A percentile compares a stretch with the other conserved stretches of the same genome.
These are phyloP conservation scores for Amanita rimosa DNA, from an alignment of 768 basidiomycete species.

Conservation along the genomic window DNA sequence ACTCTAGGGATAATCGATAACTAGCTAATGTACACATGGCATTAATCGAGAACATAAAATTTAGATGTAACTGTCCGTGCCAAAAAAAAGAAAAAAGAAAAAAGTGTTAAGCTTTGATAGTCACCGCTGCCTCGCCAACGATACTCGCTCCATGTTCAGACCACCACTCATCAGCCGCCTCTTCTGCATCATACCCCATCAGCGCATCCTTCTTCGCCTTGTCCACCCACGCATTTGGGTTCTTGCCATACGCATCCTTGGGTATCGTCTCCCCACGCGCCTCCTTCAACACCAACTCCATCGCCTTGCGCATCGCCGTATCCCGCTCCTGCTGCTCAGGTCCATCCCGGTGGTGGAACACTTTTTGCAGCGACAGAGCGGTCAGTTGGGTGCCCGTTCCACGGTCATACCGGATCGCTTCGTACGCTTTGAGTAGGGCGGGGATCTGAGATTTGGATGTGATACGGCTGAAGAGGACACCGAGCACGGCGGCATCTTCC, in stretches of 20 bases:
- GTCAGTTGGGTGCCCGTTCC: conserved; percentile 36
- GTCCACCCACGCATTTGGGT: conserved; percentile 48
- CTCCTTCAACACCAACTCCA: conserved; percentile 26
- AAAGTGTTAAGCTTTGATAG: not conserved
- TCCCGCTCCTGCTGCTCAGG: conserved; percentile 44
- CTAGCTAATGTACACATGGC: no score
- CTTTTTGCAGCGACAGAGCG: conserved; percentile 37
- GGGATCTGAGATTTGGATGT: conserved; percentile 29
- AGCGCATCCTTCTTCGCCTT: conserved; percentile 29
- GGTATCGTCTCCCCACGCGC: conserved; percentile 11
- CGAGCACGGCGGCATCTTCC: conserved; percentile 40
- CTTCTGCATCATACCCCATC: conserved; percentile 48
- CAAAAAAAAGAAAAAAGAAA: no score
- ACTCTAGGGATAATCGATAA: no score
- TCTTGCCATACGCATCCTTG: conserved; percentile 14
- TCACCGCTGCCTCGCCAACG: not conserved
- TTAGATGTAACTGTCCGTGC: no score
- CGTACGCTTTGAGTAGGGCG: conserved; percentile 38
- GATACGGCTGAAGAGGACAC: conserved; percentile 39
- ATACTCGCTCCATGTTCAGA: not conserved
- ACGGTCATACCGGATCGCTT: conserved; percentile 38
- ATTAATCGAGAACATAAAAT: no score
- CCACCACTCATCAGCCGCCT: conserved; percentile 39
- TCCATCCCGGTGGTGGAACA: conserved; percentile 50
- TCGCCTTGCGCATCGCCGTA: conserved; percentile 34